phyloP scores from a whole-genome alignment of 192 early-diverging fungal genomes.

The Jimgerdemannia flammicorona region DNA sequence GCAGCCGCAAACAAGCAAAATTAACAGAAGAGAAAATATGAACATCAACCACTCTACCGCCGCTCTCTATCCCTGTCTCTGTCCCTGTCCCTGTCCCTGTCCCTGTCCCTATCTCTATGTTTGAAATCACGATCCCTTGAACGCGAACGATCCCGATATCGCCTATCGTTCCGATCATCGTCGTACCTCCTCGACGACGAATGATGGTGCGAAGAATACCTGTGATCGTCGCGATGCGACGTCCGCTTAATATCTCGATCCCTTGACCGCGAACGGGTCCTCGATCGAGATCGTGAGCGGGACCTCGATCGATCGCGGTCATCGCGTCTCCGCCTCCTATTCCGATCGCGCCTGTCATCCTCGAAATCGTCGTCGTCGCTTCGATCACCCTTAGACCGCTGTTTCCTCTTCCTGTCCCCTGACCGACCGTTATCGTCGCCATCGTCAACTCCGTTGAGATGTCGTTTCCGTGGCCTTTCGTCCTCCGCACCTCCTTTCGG shows the following conservation, averaged over 20 bases:
- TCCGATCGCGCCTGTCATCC: conserved; percentile 10
- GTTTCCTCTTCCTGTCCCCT: no score
- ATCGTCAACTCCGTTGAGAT: conserved; percentile 28
- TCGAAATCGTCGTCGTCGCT: background rate
- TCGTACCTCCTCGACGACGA: conserved; percentile 11
- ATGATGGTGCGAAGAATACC: conserved; percentile 19
- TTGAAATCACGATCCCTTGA: conserved; percentile 22
- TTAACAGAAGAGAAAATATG: no score
- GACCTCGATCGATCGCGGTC: conserved; percentile 16
- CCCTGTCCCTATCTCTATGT: conserved; percentile 14
- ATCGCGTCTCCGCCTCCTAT: conserved; percentile 25
- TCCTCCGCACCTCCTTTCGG: conserved; percentile 7
- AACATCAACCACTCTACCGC: conserved; percentile 19
- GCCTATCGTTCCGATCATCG: conserved; percentile 19
- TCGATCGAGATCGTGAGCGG: background rate
- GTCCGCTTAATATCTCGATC: conserved; percentile 5
- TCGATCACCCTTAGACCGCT: background rate
- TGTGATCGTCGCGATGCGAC: conserved; percentile 17
- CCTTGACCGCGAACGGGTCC: background rate
- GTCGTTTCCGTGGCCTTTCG: conserved; percentile 24
- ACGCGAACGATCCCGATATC: conserved; percentile 27
- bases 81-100: conserved; percentile 14
- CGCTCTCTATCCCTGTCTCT: conserved; percentile 27
- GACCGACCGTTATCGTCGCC: background rate
- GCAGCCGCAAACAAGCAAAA: no score